A percentile compares a stretch with the other conserved stretches of the same genome.
Evolutionary conservation across 345 rosid species (phyloP).

Genomic region (Eucalyptus cladocalyx): DNA sequence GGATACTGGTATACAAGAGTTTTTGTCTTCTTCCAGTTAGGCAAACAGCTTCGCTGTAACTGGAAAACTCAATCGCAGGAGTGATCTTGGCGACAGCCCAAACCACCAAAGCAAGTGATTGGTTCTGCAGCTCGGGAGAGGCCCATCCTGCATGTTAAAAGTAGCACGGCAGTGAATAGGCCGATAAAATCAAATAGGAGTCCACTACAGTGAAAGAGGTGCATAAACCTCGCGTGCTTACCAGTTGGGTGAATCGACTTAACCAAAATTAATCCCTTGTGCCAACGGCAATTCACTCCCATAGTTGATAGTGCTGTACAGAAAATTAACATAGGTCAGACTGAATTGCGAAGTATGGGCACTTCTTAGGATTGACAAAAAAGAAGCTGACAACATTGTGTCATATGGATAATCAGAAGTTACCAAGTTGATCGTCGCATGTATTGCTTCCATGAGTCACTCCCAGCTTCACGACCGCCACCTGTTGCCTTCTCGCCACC

Average conservation of each 20-base stretch:
- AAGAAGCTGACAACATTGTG: not conserved
- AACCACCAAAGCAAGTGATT: not conserved
- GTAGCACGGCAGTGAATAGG: not conserved
- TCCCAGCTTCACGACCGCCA: constrained; percentile 98
- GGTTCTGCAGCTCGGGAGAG: not conserved
- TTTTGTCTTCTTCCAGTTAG: not conserved
- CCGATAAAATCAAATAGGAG: not conserved
- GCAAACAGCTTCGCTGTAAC: not conserved
- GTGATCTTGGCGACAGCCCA: not conserved
- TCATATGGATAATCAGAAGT: not conserved
- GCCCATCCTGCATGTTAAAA: not conserved
- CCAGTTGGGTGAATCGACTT: not conserved
- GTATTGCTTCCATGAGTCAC: constrained; percentile 98
- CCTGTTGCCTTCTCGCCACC: constrained; percentile 98
- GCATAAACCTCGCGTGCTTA: not conserved
- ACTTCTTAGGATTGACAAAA: not conserved
- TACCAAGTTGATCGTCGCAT: constrained; percentile 99
- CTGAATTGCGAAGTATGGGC: not conserved
- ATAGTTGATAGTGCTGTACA: constrained; percentile 78
- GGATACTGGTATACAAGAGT: not conserved
- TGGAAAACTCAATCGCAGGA: not conserved
- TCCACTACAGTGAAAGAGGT: not conserved
- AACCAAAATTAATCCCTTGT: constrained; percentile 95
- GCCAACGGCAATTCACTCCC: constrained; percentile 92
- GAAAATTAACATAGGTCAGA: not conserved